A percentile compares a stretch with the other conserved stretches of the same genome.
These are phyloP conservation scores for Daldinia sp. DNA, from an alignment of 2,329 filamentous ascomycete genomes.

Conservation along the genomic window DNA sequence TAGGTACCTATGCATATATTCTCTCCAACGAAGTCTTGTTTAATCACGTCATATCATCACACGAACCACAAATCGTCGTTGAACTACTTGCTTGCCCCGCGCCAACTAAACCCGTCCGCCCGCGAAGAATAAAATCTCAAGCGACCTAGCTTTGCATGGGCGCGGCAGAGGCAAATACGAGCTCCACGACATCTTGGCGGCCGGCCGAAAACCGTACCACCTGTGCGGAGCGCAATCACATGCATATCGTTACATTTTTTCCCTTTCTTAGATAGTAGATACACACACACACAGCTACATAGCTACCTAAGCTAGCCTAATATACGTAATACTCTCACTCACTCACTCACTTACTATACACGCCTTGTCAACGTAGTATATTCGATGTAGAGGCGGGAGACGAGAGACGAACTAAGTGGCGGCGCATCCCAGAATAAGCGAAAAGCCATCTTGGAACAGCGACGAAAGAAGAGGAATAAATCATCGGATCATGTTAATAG, in stretches of 20 bases:
- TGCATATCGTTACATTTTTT: constrained; percentile 34
- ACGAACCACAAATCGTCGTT: constrained; percentile 1
- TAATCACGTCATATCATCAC: constrained; percentile 15
- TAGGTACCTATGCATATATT: background rate
- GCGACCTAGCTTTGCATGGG: constrained; percentile 25
- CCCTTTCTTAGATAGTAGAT: background rate
- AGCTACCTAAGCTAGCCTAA: background rate
- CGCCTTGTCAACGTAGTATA: too few species aligned
- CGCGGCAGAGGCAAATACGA: constrained; percentile 41
- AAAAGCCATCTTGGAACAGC: background rate
- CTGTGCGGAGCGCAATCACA: constrained; percentile 30
- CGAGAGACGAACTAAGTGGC: background rate
- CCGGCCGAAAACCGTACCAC: background rate
- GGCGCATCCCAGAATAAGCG: background rate
- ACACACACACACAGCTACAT: too few species aligned
- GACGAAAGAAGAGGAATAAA: background rate
- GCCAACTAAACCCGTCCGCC: constrained; percentile 9
- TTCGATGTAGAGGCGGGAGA: background rate
- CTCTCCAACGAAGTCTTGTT: constrained; percentile 8
- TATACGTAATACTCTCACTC: background rate
- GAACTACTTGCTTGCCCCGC: constrained; percentile 18
- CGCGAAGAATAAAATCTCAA: background rate
- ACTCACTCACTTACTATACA: constrained; percentile 1
- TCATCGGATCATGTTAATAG: background rate
- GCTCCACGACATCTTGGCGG: constrained; percentile 37